Evolutionary conservation across 805 yeast species (phyloP).

Genomic region (Monosporozyma aerobia): DNA sequence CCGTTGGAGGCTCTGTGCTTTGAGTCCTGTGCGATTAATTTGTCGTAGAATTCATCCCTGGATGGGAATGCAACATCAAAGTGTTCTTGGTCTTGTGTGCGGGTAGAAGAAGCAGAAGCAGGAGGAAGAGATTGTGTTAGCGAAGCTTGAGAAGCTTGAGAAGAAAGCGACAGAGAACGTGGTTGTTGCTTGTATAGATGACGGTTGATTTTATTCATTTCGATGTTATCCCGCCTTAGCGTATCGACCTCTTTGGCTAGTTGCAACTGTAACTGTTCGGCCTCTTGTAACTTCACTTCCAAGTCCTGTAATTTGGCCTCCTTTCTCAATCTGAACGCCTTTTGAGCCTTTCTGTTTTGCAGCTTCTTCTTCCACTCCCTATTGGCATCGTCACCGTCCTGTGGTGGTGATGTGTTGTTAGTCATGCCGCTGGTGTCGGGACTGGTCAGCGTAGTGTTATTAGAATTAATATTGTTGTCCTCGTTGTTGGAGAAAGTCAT

Average conservation of each 20-base stretch:
- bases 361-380: constrained; percentile 46
- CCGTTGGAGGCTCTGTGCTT: neutral
- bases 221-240: constrained; percentile 44
- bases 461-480: neutral
- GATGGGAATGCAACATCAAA: constrained; percentile 22
- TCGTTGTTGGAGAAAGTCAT: neutral
- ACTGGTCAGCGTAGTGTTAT: neutral
- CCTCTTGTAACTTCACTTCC: constrained; percentile 45
- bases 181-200: constrained; percentile 27
- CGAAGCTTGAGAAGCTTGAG: neutral
- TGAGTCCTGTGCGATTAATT: constrained; percentile 6
- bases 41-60: constrained; percentile 20
- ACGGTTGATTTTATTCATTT: constrained; percentile 55
- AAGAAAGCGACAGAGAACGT: neutral
- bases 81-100: neutral
- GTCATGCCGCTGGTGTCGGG: neutral
- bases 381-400: neutral
- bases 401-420: neutral
- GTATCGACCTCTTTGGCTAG: constrained; percentile 42
- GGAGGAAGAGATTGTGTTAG: neutral
- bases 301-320: constrained; percentile 64
- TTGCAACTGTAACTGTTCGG: constrained; percentile 45
- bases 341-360: constrained; percentile 79
- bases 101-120: no score
- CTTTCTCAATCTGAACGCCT: constrained; percentile 78